Evolutionary conservation across 257 asterid genomes (phyloP).

Genomic region (Scutellaria galericulata): DNA sequence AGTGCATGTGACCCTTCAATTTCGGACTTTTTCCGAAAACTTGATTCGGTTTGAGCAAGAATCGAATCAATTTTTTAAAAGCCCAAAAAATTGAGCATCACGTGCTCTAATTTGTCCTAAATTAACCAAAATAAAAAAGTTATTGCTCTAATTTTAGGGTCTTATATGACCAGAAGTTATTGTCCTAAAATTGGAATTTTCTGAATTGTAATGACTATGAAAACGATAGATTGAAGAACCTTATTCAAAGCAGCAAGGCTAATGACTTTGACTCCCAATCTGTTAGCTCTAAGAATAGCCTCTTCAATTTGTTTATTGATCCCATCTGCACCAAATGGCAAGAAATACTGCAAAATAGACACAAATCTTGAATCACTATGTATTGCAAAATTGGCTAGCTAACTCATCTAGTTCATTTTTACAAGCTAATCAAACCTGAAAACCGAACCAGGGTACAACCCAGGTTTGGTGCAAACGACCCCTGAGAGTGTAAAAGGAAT

Average conservation of each 20-base stretch:
- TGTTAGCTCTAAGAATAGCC: conserved; percentile 84
- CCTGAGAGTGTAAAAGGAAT: conserved; percentile 63
- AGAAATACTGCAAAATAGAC: conserved; percentile 64
- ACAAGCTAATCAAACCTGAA: conserved; percentile 59
- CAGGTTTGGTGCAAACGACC: conserved; percentile 78
- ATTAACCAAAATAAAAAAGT: too few species aligned
- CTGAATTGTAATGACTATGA: background rate
- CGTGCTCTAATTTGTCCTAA: too few species aligned
- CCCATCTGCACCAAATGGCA: conserved; percentile 86
- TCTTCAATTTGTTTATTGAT: conserved; percentile 81
- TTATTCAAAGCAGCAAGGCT: conserved; percentile 97
- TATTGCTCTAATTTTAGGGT: too few species aligned
- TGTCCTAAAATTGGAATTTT: too few species aligned
- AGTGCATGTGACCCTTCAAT: too few species aligned
- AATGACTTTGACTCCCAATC: conserved; percentile 89
- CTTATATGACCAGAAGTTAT: too few species aligned
- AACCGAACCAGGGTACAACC: conserved; percentile 92
- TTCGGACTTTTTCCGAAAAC: too few species aligned
- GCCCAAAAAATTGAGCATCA: too few species aligned
- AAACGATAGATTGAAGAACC: conserved; percentile 46
- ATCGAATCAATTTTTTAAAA: too few species aligned
- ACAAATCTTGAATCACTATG: background rate
- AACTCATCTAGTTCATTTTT: background rate
- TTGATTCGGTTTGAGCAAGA: too few species aligned
- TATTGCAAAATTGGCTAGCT: background rate